phyloP scores from a whole-genome alignment of 2,329 filamentous ascomycete genomes.

The Dactylonectria macrodidyma region DNA sequence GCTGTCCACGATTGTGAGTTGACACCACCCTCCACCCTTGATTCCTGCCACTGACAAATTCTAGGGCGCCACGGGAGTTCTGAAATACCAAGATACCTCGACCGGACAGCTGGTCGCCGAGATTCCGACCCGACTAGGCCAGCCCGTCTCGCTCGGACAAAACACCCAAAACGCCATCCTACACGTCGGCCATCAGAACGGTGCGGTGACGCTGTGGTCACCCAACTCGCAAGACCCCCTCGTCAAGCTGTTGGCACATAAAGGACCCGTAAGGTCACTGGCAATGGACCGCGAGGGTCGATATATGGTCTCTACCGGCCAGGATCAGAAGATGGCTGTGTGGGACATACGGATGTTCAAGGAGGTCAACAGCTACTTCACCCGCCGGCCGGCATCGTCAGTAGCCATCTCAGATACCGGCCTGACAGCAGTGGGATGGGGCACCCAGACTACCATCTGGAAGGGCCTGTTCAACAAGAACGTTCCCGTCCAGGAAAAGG shows the following conservation, averaged over 20 bases:
- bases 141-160: constrained; percentile 86
- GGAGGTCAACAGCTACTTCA: constrained; percentile 91
- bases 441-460: constrained; percentile 92
- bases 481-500: constrained; percentile 79
- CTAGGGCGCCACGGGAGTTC: constrained; percentile 82
- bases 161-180: constrained; percentile 95
- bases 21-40: accelerated
- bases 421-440: constrained; percentile 91
- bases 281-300: constrained; percentile 90
- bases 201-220: constrained; percentile 95
- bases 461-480: constrained; percentile 88
- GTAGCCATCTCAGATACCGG: constrained; percentile 91
- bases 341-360: constrained; percentile 97
- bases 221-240: constrained; percentile 89
- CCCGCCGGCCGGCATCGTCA: constrained; percentile 84
- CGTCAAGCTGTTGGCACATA: constrained; percentile 92
- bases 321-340: constrained; percentile 92
- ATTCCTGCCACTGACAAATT: constrained; percentile 40
- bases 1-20: constrained; percentile 83
- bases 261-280: constrained; percentile 87
- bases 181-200: constrained; percentile 95
- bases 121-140: constrained; percentile 86
- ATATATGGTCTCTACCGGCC: constrained; percentile 95
- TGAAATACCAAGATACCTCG: constrained; percentile 96
- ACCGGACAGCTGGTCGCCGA: constrained; percentile 92